Percentiles rank a stretch among this genome's conserved stretches.
phyloP scores from a whole-genome alignment of 257 asterid genomes.

The Fraxinus pennsylvanica region DNA sequence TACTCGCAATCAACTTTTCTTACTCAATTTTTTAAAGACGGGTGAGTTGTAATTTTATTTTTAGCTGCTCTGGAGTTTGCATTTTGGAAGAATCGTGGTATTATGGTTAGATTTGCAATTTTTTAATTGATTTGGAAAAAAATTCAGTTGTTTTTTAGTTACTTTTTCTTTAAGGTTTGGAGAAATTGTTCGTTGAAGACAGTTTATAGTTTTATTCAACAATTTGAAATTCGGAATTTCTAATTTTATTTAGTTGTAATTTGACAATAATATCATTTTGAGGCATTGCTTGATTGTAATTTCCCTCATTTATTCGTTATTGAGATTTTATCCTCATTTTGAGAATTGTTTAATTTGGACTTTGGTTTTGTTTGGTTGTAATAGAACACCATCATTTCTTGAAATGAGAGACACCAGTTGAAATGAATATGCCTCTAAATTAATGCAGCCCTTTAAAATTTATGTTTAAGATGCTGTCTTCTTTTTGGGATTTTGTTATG shows the following conservation, averaged over 20 bases:
- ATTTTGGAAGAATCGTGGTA: not conserved
- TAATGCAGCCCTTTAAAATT: not conserved
- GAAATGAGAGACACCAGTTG: not conserved
- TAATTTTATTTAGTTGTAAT: not conserved
- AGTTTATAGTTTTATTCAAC: not conserved
- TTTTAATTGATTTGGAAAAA: not conserved
- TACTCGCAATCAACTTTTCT: not conserved
- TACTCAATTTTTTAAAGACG: not conserved
- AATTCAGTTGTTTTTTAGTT: not conserved
- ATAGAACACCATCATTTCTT: not conserved
- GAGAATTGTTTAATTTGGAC: not conserved
- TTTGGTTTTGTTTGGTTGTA: not conserved
- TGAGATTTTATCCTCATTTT: not conserved
- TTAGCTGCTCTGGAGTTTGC: not conserved
- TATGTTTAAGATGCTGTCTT: conserved; percentile 6
- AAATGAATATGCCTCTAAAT: not conserved
- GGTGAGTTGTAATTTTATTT: not conserved
- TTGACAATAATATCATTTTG: not conserved
- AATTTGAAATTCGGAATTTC: not conserved
- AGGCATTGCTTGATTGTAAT: not conserved
- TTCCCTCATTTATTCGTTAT: not conserved
- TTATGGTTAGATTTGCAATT: not conserved
- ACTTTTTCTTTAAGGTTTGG: not conserved
- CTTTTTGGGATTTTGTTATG: not conserved
- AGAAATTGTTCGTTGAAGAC: not conserved